Evolutionary conservation across 2,329 filamentous ascomycete genomes (phyloP), one percentile per base, ranked within the genome.

Genomic region (Tolypocladium sp.): DNA sequence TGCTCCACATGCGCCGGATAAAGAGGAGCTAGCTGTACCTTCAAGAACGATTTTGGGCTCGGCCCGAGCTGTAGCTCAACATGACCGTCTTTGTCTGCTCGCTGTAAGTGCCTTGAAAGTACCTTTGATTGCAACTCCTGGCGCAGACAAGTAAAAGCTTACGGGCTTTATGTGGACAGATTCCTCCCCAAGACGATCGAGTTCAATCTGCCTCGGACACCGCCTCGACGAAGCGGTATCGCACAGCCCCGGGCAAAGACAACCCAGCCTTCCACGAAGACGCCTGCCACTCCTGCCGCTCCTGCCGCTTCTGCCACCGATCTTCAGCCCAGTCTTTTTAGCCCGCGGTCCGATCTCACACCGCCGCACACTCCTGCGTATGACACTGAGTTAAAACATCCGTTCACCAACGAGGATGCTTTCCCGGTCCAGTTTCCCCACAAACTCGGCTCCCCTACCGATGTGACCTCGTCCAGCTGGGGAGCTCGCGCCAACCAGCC

Each of bases 161-260:
- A 46, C 27, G 20, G n/a, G n/a, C 4, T 12, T 4, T 4, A 1
- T 27, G 27, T 10, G 9, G 53, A 64, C 70, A 96, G 92, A 59
- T 96, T 96, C 71, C 83, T 97, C 41, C 93, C 93, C 40, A 92
- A 96, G 73, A 97, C 93, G 44, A 81, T 96, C 68, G 87, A 95
- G 73, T 97, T 97, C 73, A 87, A 87, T 65, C 80, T 90, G 59
- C 83, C 84, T 13, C 79, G 80, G 44, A 80, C 78, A 37, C 76
- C 78, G 56, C 74, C 73, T 59, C 76, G 69, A 62, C 69, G 69
- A 62, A 71, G 67, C 63, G 71, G 70, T 15, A 4, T 56, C 63
- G 53, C 63, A 60, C 70, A 65, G 67, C 62, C 66, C 64, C 62
- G 68, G 58, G 59, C 68, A 64, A 67, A 68, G 63, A 62, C 69